Conservation (phyloP, 306 rosid species). For the Vicia villosa region DNA sequence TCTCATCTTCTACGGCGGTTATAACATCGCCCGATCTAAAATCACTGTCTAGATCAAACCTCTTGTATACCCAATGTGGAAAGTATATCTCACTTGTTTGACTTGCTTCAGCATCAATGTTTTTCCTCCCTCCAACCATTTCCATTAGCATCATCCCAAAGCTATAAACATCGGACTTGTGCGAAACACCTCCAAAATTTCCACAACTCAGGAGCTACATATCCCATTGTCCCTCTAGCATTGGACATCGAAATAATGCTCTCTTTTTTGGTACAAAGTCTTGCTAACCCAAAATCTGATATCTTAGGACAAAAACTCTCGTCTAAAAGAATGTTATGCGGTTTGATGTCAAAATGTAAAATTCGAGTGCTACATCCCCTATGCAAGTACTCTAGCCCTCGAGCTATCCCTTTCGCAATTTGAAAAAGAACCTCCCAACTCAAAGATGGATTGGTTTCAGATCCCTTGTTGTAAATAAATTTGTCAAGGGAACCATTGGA, state of each 20-base stretch:
- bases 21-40: not conserved
- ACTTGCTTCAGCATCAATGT: not conserved
- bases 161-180: conserved; percentile 11
- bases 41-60: conserved; percentile 14
- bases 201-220: conserved; percentile 37
- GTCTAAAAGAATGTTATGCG: conserved; percentile 42
- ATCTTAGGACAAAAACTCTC: conserved; percentile 33
- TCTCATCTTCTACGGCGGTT: conserved; percentile 33
- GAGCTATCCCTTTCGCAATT: conserved; percentile 31
- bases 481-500: conserved; percentile 39
- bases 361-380: conserved; percentile 39
- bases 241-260: conserved; percentile 41
- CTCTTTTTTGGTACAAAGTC: conserved; percentile 28
- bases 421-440: conserved; percentile 21
- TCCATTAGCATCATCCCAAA: not conserved
- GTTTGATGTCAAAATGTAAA: conserved; percentile 44
- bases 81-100: conserved; percentile 26
- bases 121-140: conserved; percentile 4
- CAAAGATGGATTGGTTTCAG: not conserved
- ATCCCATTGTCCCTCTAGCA: conserved; percentile 41
- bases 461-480: not conserved
- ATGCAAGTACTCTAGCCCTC: conserved; percentile 41
- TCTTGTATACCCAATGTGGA: conserved; percentile 39
- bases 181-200: conserved; percentile 6
- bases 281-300: conserved; percentile 42